Base-by-base conservation (phyloP, 768 basidiomycete genomes). In the Amyloporia xantha region DNA sequence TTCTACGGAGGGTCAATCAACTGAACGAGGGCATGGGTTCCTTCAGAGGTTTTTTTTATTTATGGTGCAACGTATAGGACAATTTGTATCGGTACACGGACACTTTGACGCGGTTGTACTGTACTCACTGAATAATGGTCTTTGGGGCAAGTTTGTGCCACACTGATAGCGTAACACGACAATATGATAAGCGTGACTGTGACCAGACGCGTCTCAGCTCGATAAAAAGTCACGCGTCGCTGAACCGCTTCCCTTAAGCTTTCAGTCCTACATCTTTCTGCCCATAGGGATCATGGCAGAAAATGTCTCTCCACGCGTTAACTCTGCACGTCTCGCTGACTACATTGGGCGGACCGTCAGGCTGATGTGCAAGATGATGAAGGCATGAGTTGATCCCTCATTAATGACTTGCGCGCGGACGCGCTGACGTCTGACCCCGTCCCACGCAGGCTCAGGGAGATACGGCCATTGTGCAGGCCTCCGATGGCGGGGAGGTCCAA, bases 401-500 rank as follows among this genome's bases (percentile, higher is more conserved):
- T n/a, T 28, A 30, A n/a, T 47, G 75, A 66, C 59, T 62, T 41
- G 30, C 30, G 30, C 38, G 7, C 38, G 33, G 17, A 39, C 38
- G 12, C 20, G 38, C 38, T 39, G 20, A 39, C 17, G 20, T 35
- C 33, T 9, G 33, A n/a, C 9, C n/a, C n/a, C n/a, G n/a, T n/a
- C n/a, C n/a, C n/a, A 40, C n/a, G 5, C 30, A 53, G 51, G 17
- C 51, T n/a, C 60, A 74, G 27, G 71, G 70, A 15, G 73, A 73
- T 12, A 62, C 63, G 2, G 74, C 79, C 11, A 72, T 77, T 2
- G 82, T 90, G 11, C 73, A 82, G 51, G 77, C 86, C 1, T 72
- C 74, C 38, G 89, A 91, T 57, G 83, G 80, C 1, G 81, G 78
- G 0, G 69, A 88, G 59, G 78, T 85, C 5, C 67, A 65, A 20